Conservation (phyloP, 345 rosid genomes). For the Aegle marmelos region DNA sequence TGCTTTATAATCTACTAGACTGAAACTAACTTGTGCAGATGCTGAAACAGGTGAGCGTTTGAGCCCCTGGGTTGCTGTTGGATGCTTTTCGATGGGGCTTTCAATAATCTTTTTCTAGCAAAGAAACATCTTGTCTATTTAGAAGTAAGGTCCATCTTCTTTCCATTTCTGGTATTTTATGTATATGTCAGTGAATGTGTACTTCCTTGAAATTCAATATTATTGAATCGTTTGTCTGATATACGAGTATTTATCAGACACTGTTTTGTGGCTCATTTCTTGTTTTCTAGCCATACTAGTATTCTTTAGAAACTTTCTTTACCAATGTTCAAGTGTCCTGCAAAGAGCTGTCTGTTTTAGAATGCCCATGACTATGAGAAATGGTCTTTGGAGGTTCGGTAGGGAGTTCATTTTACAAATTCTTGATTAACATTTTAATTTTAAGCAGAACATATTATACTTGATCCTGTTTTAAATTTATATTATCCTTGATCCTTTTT, state of each 20-base stretch:
- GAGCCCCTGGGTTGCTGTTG: conserved; percentile 94
- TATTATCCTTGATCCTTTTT: background rate
- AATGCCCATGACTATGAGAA: background rate
- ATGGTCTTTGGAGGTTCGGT: background rate
- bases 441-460: background rate
- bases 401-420: background rate
- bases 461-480: background rate
- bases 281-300: conserved; percentile 10
- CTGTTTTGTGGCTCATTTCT: conserved; percentile 5
- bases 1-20: conserved; percentile 2
- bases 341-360: background rate
- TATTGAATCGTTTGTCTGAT: conserved; percentile 13
- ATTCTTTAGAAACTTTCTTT: conserved; percentile 10
- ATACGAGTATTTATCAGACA: conserved; percentile 3
- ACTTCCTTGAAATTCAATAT: conserved; percentile 1
- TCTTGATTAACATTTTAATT: background rate
- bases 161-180: background rate
- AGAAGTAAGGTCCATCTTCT: conserved; percentile 22
- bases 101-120: conserved; percentile 79
- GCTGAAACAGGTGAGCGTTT: conserved; percentile 71
- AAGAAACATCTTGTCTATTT: conserved; percentile 12
- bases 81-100: conserved; percentile 87
- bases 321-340: background rate
- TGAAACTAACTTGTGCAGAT: conserved; percentile 13
- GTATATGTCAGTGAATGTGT: background rate